Evolutionary conservation across 202 grass and related monocot species (phyloP).

Genomic region (Setaria italica): DNA sequence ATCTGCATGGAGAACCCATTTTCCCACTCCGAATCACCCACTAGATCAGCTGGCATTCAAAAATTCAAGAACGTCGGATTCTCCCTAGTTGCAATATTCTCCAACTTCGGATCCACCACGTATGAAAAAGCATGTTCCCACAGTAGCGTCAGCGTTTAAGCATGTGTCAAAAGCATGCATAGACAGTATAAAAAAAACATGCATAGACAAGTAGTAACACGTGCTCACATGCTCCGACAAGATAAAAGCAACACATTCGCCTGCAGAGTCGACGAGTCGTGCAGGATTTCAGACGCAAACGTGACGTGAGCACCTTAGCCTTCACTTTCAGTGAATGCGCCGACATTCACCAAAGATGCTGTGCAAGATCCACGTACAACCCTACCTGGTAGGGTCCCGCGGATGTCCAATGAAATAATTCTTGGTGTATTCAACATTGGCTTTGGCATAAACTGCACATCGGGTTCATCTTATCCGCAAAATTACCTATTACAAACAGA

Average conservation of each 20-base stretch:
- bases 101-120: too few relatives aligned
- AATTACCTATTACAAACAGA: slow-evolving; percentile 28
- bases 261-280: not conserved
- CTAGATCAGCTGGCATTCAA: too few relatives aligned
- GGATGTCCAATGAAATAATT: not conserved
- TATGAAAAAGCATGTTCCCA: too few relatives aligned
- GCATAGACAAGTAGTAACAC: not conserved
- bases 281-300: not conserved
- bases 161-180: not conserved
- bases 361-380: not conserved
- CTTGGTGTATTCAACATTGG: not conserved
- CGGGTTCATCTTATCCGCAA: slow-evolving; percentile 10
- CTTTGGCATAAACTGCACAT: slow-evolving; percentile 4
- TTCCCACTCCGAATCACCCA: too few relatives aligned
- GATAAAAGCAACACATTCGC: not conserved
- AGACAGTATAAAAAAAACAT: not conserved
- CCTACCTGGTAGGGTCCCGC: not conserved
- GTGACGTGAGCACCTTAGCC: not conserved
- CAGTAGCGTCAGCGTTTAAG: not conserved
- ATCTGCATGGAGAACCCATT: too few relatives aligned
- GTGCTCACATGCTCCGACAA: not conserved
- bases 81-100: too few relatives aligned
- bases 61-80: too few relatives aligned
- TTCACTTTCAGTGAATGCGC: not conserved
- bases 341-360: not conserved